Evolutionary conservation across 2,329 filamentous ascomycete species (phyloP).

Genomic region (Biscogniauxia sp.): DNA sequence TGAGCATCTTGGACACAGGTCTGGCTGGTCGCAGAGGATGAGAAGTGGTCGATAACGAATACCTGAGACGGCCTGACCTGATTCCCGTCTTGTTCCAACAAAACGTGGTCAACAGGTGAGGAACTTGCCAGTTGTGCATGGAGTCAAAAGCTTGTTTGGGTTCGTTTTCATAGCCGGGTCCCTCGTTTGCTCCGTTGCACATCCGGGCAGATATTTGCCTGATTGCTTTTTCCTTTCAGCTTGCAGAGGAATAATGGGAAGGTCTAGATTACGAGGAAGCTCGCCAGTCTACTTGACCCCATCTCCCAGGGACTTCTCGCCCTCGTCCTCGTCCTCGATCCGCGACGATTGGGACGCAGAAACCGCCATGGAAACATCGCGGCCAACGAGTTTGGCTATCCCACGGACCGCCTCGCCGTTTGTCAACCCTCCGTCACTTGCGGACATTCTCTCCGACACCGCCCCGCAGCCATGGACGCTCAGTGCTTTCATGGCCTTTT

Average conservation of each 20-base stretch:
- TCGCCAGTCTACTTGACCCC: constrained; percentile 44
- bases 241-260: constrained; percentile 42
- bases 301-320: constrained; percentile 41
- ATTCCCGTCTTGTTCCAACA: constrained; percentile 14
- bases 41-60: constrained; percentile 14
- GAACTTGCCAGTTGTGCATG: constrained; percentile 20
- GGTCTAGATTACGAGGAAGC: constrained; percentile 42
- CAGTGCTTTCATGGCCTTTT: constrained; percentile 90
- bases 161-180: constrained; percentile 20
- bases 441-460: constrained; percentile 83
- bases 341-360: constrained; percentile 44
- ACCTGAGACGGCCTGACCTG: constrained; percentile 11
- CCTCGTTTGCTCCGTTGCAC: constrained; percentile 25
- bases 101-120: constrained; percentile 11
- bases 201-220: constrained; percentile 20
- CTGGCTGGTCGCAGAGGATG: constrained; percentile 22
- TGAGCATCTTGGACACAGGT: constrained; percentile 9
- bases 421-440: constrained; percentile 63
- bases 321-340: constrained; percentile 44
- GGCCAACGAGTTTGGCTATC: constrained; percentile 48
- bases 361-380: constrained; percentile 46
- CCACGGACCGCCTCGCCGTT: constrained; percentile 39
- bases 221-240: constrained; percentile 11
- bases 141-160: constrained; percentile 19
- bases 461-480: constrained; percentile 88